A percentile compares a stretch with the other conserved stretches of the same genome.
phyloP scores from a whole-genome alignment of 1,139 yeast genomes.

The Kurtzmaniella natalensis region DNA sequence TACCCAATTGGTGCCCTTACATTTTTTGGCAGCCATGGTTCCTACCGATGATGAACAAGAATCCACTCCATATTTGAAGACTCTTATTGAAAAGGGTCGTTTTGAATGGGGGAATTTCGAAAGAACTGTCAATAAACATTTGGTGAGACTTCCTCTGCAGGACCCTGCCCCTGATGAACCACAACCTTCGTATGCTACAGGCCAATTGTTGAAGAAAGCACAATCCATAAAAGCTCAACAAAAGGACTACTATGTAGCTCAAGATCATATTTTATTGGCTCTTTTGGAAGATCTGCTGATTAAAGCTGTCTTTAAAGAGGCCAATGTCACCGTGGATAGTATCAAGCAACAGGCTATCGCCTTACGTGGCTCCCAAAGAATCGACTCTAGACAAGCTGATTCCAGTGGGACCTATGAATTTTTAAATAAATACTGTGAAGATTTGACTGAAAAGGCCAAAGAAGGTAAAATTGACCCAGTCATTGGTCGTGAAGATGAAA shows the following conservation, averaged over 20 bases:
- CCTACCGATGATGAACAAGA: slow-evolving; percentile 67
- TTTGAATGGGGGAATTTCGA: slow-evolving; percentile 83
- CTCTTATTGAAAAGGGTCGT: slow-evolving; percentile 82
- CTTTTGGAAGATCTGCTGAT: slow-evolving; percentile 73
- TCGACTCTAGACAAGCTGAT: slow-evolving; percentile 93
- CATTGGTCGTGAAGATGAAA: slow-evolving; percentile 98
- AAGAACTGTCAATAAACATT: slow-evolving; percentile 70
- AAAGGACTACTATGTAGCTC: slow-evolving; percentile 88
- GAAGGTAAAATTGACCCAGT: slow-evolving; percentile 97
- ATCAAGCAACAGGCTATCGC: slow-evolving; percentile 78
- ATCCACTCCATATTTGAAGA: slow-evolving; percentile 67
- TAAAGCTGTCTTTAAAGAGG: slow-evolving; percentile 70
- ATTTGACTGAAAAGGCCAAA: slow-evolving; percentile 88
- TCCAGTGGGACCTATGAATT: slow-evolving; percentile 82
- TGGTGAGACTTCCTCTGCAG: slow-evolving; percentile 85
- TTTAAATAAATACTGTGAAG: slow-evolving; percentile 83
- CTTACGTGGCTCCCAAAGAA: slow-evolving; percentile 85
- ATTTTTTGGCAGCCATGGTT: slow-evolving; percentile 87
- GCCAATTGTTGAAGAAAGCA: slow-evolving; percentile 66
- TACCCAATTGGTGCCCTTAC: slow-evolving; percentile 80
- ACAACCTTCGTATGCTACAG: slow-evolving; percentile 65
- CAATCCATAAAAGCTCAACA: slow-evolving; percentile 77
- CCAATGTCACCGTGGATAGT: slow-evolving; percentile 62
- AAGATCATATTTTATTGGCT: slow-evolving; percentile 87
- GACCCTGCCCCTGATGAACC: slow-evolving; percentile 80